Conservation (phyloP, 2,329 filamentous ascomycete species). For the Pseudogymnoascus sp. region DNA sequence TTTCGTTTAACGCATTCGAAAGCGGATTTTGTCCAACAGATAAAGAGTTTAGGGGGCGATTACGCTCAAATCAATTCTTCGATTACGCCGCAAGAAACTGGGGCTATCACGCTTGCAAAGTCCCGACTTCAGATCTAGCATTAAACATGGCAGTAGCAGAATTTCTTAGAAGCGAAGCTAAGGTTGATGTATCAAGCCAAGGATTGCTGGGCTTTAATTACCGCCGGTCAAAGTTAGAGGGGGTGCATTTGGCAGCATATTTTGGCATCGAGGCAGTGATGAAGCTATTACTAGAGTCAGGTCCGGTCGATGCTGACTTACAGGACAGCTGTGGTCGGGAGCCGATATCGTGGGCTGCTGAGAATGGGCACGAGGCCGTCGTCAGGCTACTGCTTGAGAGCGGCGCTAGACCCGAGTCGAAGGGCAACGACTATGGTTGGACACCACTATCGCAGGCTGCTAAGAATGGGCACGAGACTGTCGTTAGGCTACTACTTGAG, state of each 20-base stretch:
- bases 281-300: neutral
- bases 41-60: constrained; percentile 19
- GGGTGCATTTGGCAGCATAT: no score
- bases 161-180: no score
- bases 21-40: constrained; percentile 18
- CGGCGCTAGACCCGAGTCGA: neutral
- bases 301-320: neutral
- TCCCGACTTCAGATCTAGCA: no score
- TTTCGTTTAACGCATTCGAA: constrained; percentile 23
- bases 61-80: constrained; percentile 23
- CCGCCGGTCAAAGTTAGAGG: no score
- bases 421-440: neutral
- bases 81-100: constrained; percentile 29
- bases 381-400: neutral
- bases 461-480: neutral
- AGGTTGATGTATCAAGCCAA: no score
- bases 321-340: neutral
- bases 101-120: constrained; percentile 27
- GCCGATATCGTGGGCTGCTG: neutral
- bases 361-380: neutral
- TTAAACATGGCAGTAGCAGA: no score
- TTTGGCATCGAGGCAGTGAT: neutral
- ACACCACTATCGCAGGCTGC: neutral
- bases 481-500: neutral
- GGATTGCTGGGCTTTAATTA: no score